Base-by-base conservation (phyloP, 495 filamentous ascomycete species). In the Penicillium steckii region DNA sequence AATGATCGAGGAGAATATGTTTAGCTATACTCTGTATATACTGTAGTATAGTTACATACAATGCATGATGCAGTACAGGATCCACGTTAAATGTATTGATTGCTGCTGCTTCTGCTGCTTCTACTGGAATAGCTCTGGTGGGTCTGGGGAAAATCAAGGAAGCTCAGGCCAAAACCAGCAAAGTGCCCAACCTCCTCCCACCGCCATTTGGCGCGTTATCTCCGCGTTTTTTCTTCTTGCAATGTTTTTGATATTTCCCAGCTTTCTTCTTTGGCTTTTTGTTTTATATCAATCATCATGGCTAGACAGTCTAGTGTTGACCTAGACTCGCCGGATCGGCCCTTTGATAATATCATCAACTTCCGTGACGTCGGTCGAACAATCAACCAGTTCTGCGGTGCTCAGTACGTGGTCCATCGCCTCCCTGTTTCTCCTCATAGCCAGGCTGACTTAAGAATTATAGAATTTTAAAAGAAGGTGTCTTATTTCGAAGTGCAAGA, bases 281-380 rank as follows among this genome's bases (percentile, higher is more conserved):
- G 7, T 24, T 38, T 10, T 40, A 26, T 50, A 45, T 42, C 33
- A 42, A 9, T 23, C 5, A 23, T 32, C 33, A 66, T 66, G 63
- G 44, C 62, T 15, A 66, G 70, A 47, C 61, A 65, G 22, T 67
- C 66, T 35, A 73, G 69, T 53, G 57, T 73, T 22, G 70, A 72
- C 57, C 69, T 74, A 40, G 70, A 64, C 59, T 70, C 72, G n/a
- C 62, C 70, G 37, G 69, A 72, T 46, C 65, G 71, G 3, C 72
- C 75, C 1, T 85, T 91, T 53, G 76, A 87, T 45, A 83, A 77
- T 33, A 81, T 93, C 53, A 74, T 88, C 65, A 94, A 95, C 64
- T 92, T 95, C 68, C 84, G 91, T 29, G 90, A 95, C 77, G 86
- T 94, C 48, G 90, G 85, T n/a, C 71, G 76, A 48, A 84, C 83